Evolutionary conservation across 768 basidiomycete species (phyloP).

Genomic region (Tulasnella calospora): DNA sequence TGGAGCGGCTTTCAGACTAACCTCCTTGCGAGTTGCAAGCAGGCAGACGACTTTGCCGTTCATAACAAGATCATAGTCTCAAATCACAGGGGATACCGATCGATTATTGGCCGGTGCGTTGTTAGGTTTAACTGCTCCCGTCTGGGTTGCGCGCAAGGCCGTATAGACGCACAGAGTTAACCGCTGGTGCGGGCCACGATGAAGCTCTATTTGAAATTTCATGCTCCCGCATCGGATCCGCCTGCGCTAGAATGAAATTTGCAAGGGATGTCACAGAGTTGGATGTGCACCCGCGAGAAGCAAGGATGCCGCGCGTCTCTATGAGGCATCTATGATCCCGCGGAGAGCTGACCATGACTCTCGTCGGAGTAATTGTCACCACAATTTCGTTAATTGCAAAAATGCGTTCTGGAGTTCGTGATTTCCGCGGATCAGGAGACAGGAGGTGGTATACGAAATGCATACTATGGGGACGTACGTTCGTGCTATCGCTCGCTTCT

Average conservation of each 20-base stretch:
- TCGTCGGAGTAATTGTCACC: background rate
- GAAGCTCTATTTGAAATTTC: conserved; percentile 10
- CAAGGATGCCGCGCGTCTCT: background rate
- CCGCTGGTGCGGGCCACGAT: conserved; percentile 7
- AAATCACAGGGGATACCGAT: background rate
- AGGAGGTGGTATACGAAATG: conserved; percentile 3
- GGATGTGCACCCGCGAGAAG: background rate
- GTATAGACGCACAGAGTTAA: conserved; percentile 18
- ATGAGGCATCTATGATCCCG: background rate
- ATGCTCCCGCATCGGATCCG: background rate
- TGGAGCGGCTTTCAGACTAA: background rate
- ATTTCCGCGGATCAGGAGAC: conserved; percentile 5
- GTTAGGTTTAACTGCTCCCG: conserved; percentile 11
- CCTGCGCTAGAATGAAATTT: conserved; percentile 1
- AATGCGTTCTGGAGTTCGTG: conserved; percentile 1
- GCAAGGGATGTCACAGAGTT: background rate
- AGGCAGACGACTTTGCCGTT: background rate
- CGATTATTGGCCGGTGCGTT: background rate
- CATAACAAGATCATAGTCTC: background rate
- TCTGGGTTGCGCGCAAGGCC: background rate
- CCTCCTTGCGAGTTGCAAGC: conserved; percentile 2
- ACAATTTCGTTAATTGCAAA: background rate
- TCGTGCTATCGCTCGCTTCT: background rate
- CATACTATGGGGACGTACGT: conserved; percentile 6
- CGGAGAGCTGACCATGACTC: conserved; percentile 2